Base-by-base conservation (phyloP, 495 filamentous ascomycete genomes). In the Elasticomyces elasticus region DNA sequence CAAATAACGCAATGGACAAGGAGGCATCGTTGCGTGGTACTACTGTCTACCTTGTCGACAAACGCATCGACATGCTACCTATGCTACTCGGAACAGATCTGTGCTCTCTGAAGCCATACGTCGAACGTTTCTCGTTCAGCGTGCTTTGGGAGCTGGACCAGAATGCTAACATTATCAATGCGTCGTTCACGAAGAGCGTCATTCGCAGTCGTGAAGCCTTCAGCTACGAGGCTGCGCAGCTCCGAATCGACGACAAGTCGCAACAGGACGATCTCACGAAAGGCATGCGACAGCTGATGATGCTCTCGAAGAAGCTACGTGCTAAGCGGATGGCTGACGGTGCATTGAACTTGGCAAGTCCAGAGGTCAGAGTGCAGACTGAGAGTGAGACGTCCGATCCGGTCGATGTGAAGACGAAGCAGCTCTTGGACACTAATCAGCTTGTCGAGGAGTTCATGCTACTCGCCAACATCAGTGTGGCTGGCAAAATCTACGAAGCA, bases 381-480 rank as follows among this genome's bases (percentile, higher is more conserved):
- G 94, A 96, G 61, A 91, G 84, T 11, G 91, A 98, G 62, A 94
- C 90, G 0, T 94, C 89, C 5, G 92, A 96, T 64, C 94, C 92
- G 0, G 82, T 95, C 49, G 94, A 99, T 64, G 84, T 99, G 56
- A 88, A 96, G 72, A 94, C 88, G 0, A 98, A 97, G 67, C 75
- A 87, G 51, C 79, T 86, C 54, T 80, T 97, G n/a, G 88, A 87
- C 63, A 98, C 92, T 51, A 97, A 96, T 74, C 96, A 90, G 23
- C 77, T 98, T 6, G 92, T 98, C 23, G 92, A 98, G 64, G 92
- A 98, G 62, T 97, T 98, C 75, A 98, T 98, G 92, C 77, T 97
- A 63, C 86, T 97, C 64, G 92, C 94, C 73, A 98, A 97, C 70
- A 95, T 86, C 65, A 87, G 81, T 55, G 92, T 98, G 23, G 92